Conservation (phyloP, 2,329 filamentous ascomycete species). For the Colletotrichum abscissum region DNA sequence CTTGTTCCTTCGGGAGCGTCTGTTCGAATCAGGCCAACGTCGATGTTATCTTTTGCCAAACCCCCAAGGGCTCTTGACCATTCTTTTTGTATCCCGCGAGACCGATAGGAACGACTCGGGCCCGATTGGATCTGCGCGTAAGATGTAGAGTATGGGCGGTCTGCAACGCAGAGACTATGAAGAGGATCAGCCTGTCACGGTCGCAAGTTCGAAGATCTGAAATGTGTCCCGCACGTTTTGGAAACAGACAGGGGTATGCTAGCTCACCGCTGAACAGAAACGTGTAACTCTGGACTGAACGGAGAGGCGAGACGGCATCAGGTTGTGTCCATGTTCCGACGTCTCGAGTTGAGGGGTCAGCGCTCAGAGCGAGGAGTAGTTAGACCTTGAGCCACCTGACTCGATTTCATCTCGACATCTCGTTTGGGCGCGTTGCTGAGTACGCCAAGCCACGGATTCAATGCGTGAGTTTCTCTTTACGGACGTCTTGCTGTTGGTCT, state of each 20-base stretch:
- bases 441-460: constrained; percentile 18
- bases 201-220: constrained; percentile 16
- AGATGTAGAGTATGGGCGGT: background rate
- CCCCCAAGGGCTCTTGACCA: rapidly evolving
- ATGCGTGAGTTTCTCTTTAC: constrained; percentile 25
- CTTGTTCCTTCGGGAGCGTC: constrained; percentile 32
- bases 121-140: background rate
- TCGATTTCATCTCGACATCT: constrained; percentile 12
- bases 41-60: background rate
- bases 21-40: constrained; percentile 32
- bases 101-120: background rate
- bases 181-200: constrained; percentile 27
- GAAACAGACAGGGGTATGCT: background rate
- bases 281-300: background rate
- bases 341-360: constrained; percentile 22
- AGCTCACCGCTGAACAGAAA: background rate
- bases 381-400: constrained; percentile 14
- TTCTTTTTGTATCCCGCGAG: background rate
- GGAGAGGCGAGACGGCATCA: constrained; percentile 22
- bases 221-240: background rate
- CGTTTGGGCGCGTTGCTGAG: constrained; percentile 1
- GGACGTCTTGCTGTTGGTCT: background rate
- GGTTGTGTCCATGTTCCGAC: constrained; percentile 25
- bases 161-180: background rate
- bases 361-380: background rate